phyloP scores from a whole-genome alignment of 768 basidiomycete species.

The Amanita thiersii region DNA sequence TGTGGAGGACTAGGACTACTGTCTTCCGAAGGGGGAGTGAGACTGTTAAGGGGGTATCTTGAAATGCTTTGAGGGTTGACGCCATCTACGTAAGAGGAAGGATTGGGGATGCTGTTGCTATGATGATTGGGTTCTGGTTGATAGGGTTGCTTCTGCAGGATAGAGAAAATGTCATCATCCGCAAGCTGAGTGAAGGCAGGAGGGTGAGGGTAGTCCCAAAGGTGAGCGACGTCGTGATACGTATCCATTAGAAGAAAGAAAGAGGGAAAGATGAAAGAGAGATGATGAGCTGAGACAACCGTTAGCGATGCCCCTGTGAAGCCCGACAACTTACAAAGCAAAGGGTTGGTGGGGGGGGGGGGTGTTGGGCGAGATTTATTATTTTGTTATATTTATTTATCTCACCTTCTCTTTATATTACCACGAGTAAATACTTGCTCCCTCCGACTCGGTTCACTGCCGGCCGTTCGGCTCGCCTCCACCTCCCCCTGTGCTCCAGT shows the following conservation, averaged over 20 bases:
- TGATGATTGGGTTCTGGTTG: not conserved
- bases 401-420: not conserved
- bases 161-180: constrained; percentile 71
- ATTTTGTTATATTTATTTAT: constrained; percentile 6
- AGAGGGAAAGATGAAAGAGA: constrained; percentile 1
- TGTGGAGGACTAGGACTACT: constrained; percentile 74
- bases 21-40: constrained; percentile 63
- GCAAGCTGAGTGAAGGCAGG: constrained; percentile 54
- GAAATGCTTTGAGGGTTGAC: constrained; percentile 57
- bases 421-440: not conserved
- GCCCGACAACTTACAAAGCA: constrained; percentile 3
- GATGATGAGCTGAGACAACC: constrained; percentile 5
- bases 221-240: constrained; percentile 35
- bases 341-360: not conserved
- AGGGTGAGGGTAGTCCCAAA: constrained; percentile 64
- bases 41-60: constrained; percentile 37
- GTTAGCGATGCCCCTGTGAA: constrained; percentile 7
- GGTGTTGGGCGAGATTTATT: not conserved
- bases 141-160: constrained; percentile 57
- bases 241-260: constrained; percentile 35
- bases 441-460: constrained; percentile 5
- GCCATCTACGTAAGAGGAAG: constrained; percentile 26
- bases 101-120: constrained; percentile 8
- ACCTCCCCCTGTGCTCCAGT: not conserved
- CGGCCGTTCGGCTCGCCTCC: constrained; percentile 6